Conservation (phyloP, 768 basidiomycete genomes). For the Sutorius australiensis region DNA sequence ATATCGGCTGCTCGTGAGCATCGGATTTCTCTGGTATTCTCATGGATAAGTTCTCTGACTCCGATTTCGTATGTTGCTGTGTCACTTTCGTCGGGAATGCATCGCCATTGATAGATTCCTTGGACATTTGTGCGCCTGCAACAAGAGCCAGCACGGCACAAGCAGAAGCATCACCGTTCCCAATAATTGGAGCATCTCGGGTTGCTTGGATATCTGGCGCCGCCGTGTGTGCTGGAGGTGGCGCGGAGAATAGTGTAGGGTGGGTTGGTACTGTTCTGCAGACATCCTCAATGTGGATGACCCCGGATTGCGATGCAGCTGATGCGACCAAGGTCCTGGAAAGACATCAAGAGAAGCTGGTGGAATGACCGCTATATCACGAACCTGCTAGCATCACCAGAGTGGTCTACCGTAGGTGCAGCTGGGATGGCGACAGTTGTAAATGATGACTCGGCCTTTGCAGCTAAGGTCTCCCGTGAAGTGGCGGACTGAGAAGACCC, state of each 20-base stretch:
- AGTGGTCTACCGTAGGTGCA: not conserved
- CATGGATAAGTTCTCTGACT: not conserved
- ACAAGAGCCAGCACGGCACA: not conserved
- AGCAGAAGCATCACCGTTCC: not conserved
- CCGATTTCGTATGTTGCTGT: not conserved
- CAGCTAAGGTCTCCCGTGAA: not conserved
- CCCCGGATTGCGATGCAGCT: not conserved
- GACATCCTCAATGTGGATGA: not conserved
- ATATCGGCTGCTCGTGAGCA: not conserved
- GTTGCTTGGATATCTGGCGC: not conserved
- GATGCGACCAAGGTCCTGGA: not conserved
- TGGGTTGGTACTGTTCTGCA: not conserved
- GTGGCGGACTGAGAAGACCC: not conserved
- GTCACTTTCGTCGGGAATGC: not conserved
- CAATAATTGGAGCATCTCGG: not conserved
- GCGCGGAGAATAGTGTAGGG: too few relatives aligned
- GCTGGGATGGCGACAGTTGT: not conserved
- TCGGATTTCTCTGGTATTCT: not conserved
- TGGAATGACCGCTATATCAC: not conserved
- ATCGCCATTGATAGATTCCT: not conserved
- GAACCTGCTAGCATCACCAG: slow-evolving; percentile 1
- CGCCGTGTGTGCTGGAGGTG: not conserved
- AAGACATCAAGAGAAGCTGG: not conserved
- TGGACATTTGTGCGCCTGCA: not conserved
- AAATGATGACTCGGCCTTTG: not conserved